These are phyloP conservation scores for Malania oleifera DNA, from an alignment of 164 flowering plant species.

Conservation along the genomic window DNA sequence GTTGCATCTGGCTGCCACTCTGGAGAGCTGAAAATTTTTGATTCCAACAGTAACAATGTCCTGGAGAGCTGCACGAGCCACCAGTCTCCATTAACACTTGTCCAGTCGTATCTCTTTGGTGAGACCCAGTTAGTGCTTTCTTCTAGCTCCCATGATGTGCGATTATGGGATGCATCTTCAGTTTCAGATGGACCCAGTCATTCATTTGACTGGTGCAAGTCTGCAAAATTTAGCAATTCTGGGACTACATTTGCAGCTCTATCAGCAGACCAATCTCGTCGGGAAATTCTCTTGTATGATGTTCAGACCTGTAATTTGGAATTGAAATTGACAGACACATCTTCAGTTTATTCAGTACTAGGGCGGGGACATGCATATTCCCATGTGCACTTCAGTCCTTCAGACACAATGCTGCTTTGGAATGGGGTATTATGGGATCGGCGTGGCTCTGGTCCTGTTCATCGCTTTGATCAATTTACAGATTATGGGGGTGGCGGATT, in stretches of 20 bases:
- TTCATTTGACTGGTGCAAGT: constrained; percentile 77
- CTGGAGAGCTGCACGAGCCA: constrained; percentile 72
- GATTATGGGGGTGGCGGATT: constrained; percentile 99
- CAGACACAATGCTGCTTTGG: constrained; percentile 86
- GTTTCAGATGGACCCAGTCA: constrained; percentile 66
- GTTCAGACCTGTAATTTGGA: constrained; percentile 63
- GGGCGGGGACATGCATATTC: constrained; percentile 61
- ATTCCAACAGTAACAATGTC: constrained; percentile 53
- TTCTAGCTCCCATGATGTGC: constrained; percentile 72
- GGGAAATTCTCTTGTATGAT: constrained; percentile 82
- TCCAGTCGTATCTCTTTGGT: constrained; percentile 56
- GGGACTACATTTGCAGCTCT: constrained; percentile 73
- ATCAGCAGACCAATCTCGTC: constrained; percentile 45
- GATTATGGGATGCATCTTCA: constrained; percentile 80
- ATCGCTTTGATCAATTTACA: constrained; percentile 85
- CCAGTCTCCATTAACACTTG: constrained; percentile 60
- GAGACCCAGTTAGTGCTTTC: constrained; percentile 71
- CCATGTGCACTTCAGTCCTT: constrained; percentile 75
- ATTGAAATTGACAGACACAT: constrained; percentile 50
- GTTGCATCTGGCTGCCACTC: constrained; percentile 74
- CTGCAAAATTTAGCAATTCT: constrained; percentile 75
- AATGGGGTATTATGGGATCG: constrained; percentile 94
- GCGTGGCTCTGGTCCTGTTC: constrained; percentile 59
- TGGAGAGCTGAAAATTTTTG: constrained; percentile 86
- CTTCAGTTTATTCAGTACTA: constrained; percentile 31